A percentile compares a stretch with the other conserved stretches of the same genome.
Evolutionary conservation across 140 eudicot species (phyloP).

Genomic region (Oenanthe javanica): DNA sequence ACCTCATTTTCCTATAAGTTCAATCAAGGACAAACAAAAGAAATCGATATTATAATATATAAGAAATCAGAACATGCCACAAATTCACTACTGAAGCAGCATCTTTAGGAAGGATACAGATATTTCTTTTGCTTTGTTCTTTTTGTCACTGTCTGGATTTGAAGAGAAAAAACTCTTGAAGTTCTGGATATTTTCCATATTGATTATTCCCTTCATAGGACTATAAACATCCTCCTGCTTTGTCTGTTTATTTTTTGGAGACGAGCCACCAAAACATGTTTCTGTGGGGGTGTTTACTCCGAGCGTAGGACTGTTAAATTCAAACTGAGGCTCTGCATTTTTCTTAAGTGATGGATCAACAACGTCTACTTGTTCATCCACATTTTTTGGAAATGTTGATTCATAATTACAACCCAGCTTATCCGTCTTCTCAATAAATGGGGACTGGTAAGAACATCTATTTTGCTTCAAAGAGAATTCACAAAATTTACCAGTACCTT

Average conservation of each 20-base stretch:
- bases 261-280: slow-evolving; percentile 30
- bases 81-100: neutral
- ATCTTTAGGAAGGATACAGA: slow-evolving; percentile 32
- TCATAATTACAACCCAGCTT: slow-evolving; percentile 23
- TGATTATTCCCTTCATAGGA: slow-evolving; percentile 25
- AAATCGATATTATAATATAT: slow-evolving; percentile 3
- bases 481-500: slow-evolving; percentile 15
- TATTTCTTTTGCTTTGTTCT: slow-evolving; percentile 25
- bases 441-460: slow-evolving; percentile 13
- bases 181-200: slow-evolving; percentile 27
- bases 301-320: slow-evolving; percentile 31
- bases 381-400: slow-evolving; percentile 19
- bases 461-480: slow-evolving; percentile 13
- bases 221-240: slow-evolving; percentile 28
- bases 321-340: slow-evolving; percentile 20
- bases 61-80: slow-evolving; percentile 5
- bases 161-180: slow-evolving; percentile 29
- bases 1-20: slow-evolving; percentile 31
- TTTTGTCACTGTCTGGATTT: slow-evolving; percentile 21
- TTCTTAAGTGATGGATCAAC: slow-evolving; percentile 22
- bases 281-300: slow-evolving; percentile 31
- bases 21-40: slow-evolving; percentile 26
- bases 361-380: slow-evolving; percentile 24
- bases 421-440: slow-evolving; percentile 19
- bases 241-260: slow-evolving; percentile 32